Conservation (phyloP, 306 rosid genomes). For the Lablab purpureus region DNA sequence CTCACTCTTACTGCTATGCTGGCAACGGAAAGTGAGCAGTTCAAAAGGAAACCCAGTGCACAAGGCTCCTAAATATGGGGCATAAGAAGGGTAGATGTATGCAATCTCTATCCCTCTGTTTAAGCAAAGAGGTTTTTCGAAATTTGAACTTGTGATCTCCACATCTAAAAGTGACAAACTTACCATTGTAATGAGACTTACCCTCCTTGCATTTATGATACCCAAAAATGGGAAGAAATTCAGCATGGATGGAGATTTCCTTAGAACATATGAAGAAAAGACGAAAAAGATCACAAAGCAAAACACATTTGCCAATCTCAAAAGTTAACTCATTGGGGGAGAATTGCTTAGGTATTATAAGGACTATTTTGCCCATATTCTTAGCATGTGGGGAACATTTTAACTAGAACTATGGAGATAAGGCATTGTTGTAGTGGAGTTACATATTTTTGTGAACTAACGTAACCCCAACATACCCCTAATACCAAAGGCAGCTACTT, state of each 20-base stretch:
- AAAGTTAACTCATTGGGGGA: neutral
- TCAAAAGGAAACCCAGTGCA: neutral
- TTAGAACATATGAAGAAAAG: neutral
- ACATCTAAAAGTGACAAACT: neutral
- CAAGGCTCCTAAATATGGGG: neutral
- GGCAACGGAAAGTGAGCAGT: neutral
- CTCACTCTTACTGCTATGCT: neutral
- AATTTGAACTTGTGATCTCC: neutral
- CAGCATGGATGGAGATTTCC: neutral
- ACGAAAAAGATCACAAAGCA: neutral
- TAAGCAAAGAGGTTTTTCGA: neutral
- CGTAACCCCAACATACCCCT: too few relatives aligned
- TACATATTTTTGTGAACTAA: neutral
- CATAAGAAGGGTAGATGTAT: neutral
- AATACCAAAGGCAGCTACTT: too few relatives aligned
- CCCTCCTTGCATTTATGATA: too few relatives aligned
- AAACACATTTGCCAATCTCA: neutral
- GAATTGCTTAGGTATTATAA: neutral
- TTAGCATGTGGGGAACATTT: neutral
- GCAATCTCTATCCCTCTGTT: neutral
- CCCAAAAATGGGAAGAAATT: neutral
- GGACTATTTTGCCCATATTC: neutral
- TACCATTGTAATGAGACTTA: neutral
- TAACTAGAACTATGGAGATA: neutral
- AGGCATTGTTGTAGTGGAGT: slow-evolving; percentile 3